Evolutionary conservation across 768 basidiomycete genomes (phyloP), one percentile per base, ranked within the genome.

Genomic region (Paxillus rubicundulus): DNA sequence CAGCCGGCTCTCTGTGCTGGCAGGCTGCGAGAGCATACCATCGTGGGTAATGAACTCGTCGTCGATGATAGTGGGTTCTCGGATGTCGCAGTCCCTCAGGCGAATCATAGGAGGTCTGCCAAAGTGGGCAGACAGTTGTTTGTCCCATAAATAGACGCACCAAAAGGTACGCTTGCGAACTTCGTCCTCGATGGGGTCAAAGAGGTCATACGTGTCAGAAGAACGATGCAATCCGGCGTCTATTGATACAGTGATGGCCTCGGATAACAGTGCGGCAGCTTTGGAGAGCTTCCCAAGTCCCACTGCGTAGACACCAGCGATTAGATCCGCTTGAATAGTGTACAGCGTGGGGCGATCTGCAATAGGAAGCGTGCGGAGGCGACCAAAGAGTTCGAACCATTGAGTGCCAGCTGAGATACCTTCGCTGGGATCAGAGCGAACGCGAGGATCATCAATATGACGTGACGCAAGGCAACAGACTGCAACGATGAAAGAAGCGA

Each of bases 131-230:
- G 84, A 77, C 7, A 93, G 82, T 63, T 95, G 93, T 71, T 97
- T 96, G 71, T 97, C 94, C 94, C 94, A 96, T 45, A 91, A 80
- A 71, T 96, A 97, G 24, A 95, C 91, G 53, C 91, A 91, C 92
- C 93, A 97, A 69, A 97, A 97, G 0, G 94, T 96, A 60, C 93
- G 85, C 70, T 95, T 96, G 52, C 94, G 82, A 27, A 93, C 84
- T 67, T 96, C 92, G 54, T 89, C 87, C 67, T 95, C 93, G 57
- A 95, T 86, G 9, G 88, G 81, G 70, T 93, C 87, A 67, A 97
- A 96, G 47, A 90, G 77, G 64, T 90, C 87, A 63, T 91, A 91
- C 13, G 83, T 85, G 57, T 93, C 91, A 0, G 89, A 86, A 37
- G 85, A 87, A 47, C 93, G 86, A 68, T 97, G 93, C 21, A 96